Percentiles rank a stretch among this genome's conserved stretches.
phyloP scores from a whole-genome alignment of 768 basidiomycete genomes.

The Tylopilus intermedius region DNA sequence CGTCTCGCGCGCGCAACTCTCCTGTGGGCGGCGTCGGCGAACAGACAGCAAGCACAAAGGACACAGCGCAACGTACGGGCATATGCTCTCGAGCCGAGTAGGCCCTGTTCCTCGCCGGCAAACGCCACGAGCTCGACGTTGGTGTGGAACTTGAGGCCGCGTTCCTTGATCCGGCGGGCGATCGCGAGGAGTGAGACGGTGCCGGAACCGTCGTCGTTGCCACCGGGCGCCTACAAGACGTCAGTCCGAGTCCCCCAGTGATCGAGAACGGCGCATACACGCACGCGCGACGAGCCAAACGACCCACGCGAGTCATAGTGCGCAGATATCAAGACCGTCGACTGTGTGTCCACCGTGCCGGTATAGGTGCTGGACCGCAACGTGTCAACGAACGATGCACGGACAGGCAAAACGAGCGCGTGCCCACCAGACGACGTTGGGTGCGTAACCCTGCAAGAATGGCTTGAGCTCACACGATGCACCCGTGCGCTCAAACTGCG shows the following conservation, averaged over 20 bases:
- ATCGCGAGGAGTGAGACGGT: conserved; percentile 74
- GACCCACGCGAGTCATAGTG: conserved; percentile 92
- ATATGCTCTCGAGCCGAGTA: conserved; percentile 74
- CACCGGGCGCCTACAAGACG: conserved; percentile 39
- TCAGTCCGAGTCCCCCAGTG: not conserved
- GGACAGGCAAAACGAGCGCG: too few relatives aligned
- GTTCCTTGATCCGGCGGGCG: conserved; percentile 65
- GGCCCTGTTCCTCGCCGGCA: conserved; percentile 89
- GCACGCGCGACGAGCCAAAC: conserved; percentile 64
- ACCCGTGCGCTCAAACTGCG: conserved; percentile 66
- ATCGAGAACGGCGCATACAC: not conserved
- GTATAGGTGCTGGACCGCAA: conserved; percentile 45
- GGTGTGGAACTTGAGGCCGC: conserved; percentile 63
- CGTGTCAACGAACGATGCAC: not conserved
- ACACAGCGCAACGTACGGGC: conserved; percentile 53
- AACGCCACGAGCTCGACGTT: conserved; percentile 81
- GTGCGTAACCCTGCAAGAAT: conserved; percentile 72
- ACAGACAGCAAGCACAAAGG: not conserved
- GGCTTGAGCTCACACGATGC: conserved; percentile 62
- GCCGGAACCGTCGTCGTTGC: conserved; percentile 61
- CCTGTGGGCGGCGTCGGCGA: conserved; percentile 32
- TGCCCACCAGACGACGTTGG: conserved; percentile 79
- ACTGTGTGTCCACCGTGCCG: conserved; percentile 40
- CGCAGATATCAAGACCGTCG: conserved; percentile 70
- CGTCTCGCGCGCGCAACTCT: conserved; percentile 50